Conservation (phyloP, 805 yeast species). For the Soucietia sequanensis region DNA sequence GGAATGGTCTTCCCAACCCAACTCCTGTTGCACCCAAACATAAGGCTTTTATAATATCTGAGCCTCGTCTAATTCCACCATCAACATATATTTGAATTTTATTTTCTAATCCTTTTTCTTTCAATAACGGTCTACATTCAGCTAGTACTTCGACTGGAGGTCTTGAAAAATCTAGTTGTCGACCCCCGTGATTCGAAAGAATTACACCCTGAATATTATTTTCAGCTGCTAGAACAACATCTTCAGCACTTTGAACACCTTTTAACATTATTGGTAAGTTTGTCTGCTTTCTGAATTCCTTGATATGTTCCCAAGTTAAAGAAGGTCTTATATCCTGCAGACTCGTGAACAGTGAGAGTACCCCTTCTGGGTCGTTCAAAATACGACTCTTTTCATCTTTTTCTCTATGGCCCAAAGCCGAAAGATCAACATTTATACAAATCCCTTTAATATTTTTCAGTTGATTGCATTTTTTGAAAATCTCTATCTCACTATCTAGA, state of each 20-base stretch:
- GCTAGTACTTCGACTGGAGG: constrained; percentile 71
- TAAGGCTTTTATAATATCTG: constrained; percentile 60
- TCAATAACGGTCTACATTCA: constrained; percentile 56
- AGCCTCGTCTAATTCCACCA: constrained; percentile 67
- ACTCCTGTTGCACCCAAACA: constrained; percentile 68
- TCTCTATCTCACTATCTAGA: constrained; percentile 18
- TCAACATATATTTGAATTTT: constrained; percentile 53
- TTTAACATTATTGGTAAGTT: constrained; percentile 50
- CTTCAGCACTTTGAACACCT: constrained; percentile 79
- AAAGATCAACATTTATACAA: constrained; percentile 52
- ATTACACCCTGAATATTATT: constrained; percentile 74
- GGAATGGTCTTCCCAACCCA: constrained; percentile 62
- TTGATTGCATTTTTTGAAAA: constrained; percentile 27
- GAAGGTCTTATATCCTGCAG: background rate
- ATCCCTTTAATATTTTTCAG: constrained; percentile 39
- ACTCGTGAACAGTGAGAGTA: background rate
- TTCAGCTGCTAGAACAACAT: constrained; percentile 67
- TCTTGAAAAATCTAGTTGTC: constrained; percentile 76
- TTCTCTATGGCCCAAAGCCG: constrained; percentile 50
- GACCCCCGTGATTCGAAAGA: constrained; percentile 81
- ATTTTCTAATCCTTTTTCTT: constrained; percentile 43
- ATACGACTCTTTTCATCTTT: constrained; percentile 38
- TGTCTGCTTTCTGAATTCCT: constrained; percentile 21
- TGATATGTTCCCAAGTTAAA: constrained; percentile 27
- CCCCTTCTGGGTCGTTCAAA: background rate